Conservation (phyloP, 768 basidiomycete genomes). For the Hemileccinum rubropunctum region DNA sequence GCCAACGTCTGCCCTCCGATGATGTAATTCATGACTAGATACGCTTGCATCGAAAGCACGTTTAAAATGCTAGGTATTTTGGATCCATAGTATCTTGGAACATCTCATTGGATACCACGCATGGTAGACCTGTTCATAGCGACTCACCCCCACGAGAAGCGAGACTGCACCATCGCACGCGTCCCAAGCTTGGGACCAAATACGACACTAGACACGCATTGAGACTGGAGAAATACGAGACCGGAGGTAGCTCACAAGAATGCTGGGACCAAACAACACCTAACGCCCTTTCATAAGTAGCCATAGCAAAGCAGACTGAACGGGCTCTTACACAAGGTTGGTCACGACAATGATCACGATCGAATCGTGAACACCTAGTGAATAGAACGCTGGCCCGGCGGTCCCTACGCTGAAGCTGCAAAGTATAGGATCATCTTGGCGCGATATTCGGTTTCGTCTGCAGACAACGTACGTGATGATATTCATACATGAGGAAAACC, state of each 20-base stretch:
- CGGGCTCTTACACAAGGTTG: slow-evolving; percentile 41
- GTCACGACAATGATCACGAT: slow-evolving; percentile 40
- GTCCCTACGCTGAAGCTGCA: slow-evolving; percentile 48
- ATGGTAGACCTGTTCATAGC: slow-evolving; percentile 12
- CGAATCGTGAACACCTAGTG: slow-evolving; percentile 43
- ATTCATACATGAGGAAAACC: slow-evolving; percentile 48
- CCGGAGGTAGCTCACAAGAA: slow-evolving; percentile 32
- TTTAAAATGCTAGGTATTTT: slow-evolving; percentile 45
- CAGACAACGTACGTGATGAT: slow-evolving; percentile 36
- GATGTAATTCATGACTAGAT: slow-evolving; percentile 57
- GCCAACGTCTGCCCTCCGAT: slow-evolving; percentile 60
- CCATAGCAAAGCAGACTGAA: not conserved
- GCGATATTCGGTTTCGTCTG: too few relatives aligned
- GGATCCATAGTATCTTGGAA: slow-evolving; percentile 37
- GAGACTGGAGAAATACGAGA: not conserved
- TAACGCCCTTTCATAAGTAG: slow-evolving; percentile 16
- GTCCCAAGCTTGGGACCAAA: slow-evolving; percentile 55
- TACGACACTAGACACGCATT: slow-evolving; percentile 35
- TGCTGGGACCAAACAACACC: slow-evolving; percentile 35
- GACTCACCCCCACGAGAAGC: slow-evolving; percentile 51
- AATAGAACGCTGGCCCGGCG: slow-evolving; percentile 49
- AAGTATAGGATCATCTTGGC: not conserved
- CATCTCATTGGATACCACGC: slow-evolving; percentile 1
- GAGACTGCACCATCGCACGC: slow-evolving; percentile 56
- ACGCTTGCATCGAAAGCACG: slow-evolving; percentile 52